Percentiles rank a stretch among this genome's conserved stretches.
Conservation (phyloP, 192 early-diverging fungal species). For the Coemansia biformis region DNA sequence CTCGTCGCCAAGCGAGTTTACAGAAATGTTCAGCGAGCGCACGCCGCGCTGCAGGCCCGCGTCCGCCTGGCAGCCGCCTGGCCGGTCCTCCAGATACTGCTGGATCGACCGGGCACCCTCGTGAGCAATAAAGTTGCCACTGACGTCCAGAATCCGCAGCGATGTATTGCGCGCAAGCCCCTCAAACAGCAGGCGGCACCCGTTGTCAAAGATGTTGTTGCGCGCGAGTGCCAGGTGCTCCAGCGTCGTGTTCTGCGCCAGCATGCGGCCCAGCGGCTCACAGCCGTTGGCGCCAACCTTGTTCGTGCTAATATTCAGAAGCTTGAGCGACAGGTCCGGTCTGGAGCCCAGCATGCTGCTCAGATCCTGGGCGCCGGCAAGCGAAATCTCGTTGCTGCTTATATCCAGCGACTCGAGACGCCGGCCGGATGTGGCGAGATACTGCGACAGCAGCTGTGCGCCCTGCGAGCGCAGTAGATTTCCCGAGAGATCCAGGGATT, state of each 20-base stretch:
- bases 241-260: slow-evolving; percentile 15
- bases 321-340: neutral
- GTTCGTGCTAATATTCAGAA: slow-evolving; percentile 30
- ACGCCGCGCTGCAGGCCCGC: slow-evolving; percentile 4
- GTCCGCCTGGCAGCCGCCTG: neutral
- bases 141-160: slow-evolving; percentile 14
- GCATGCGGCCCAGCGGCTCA: slow-evolving; percentile 5
- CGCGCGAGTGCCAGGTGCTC: slow-evolving; percentile 10
- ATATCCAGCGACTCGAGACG: slow-evolving; percentile 14
- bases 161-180: slow-evolving; percentile 8
- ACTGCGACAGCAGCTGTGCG: slow-evolving; percentile 9
- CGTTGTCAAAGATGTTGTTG: slow-evolving; percentile 35
- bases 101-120: slow-evolving; percentile 11
- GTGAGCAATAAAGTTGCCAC: slow-evolving; percentile 29
- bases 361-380: slow-evolving; percentile 9
- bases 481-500: slow-evolving; percentile 18
- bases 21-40: slow-evolving; percentile 15
- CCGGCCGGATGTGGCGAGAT: slow-evolving; percentile 1
- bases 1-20: slow-evolving; percentile 24
- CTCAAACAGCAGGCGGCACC: slow-evolving; percentile 17
- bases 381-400: slow-evolving; percentile 27
- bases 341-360: slow-evolving; percentile 2
- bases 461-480: slow-evolving; percentile 22
- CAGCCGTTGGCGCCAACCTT: slow-evolving; percentile 19
- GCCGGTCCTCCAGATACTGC: slow-evolving; percentile 5